Evolutionary conservation across 2,329 filamentous ascomycete genomes (phyloP), one percentile per base, ranked within the genome.

Genomic region (Phialemonium atrogriseum): DNA sequence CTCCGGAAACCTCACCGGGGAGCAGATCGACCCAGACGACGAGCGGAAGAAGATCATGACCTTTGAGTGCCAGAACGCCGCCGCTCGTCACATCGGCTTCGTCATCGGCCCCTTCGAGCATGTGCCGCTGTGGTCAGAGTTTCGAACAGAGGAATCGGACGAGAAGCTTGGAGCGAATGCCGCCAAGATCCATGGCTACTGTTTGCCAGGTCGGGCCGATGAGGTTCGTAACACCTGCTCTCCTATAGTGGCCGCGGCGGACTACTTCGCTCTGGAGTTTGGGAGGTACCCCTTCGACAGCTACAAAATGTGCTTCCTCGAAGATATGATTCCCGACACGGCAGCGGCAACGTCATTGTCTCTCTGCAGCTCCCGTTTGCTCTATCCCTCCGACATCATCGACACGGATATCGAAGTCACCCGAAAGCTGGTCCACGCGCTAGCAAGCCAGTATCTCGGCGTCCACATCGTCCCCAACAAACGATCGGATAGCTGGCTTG

Each of bases 71-170:
- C 72, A 73, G 37, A 77, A 79, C 39, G 77, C 82, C 30, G 76
- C 87, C 1, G 81, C 89, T 2, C 83, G 88, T 40, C 89, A 96
- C 52, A 79, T 98, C 41, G 89, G 88, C 5, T 94, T 98, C 54
- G 84, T 87, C 3, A 75, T 96, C 34, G 91, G 93, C 0, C 91
- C 93, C 0, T 98, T 98, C 52, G 87, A 96, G 55, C 82, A 89
- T 44, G 80, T 96, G 32, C 85, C 95, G 50, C 66, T 98, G 5
- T 76, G 67, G 40, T 82, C 85, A 3, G 84, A 89, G 45, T 94
- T 85, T 47, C 79, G 93, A 30, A 85, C 88, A 27, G 85, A 86
- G 40, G 86, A 93, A 44, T 85, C 94, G 43, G 88, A 95, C 49
- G 86, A 93, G 45, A 86, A 88, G 52, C 73, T 98, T 33, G 86